Conservation (phyloP, 345 rosid species). For the Litchi chinensis region DNA sequence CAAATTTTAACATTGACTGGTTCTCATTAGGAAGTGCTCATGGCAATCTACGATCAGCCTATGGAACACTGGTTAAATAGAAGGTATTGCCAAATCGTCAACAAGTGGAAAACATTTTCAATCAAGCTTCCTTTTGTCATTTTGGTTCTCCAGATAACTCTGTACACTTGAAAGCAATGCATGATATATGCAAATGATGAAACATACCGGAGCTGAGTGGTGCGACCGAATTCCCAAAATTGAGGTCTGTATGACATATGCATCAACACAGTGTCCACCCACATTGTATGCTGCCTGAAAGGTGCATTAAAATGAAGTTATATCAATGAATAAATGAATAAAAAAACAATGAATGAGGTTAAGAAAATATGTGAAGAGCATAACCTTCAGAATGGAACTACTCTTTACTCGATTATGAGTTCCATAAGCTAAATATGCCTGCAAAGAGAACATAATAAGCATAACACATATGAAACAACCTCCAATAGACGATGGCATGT, state of each 20-base stretch:
- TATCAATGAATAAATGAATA: background rate
- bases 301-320: slow-evolving; percentile 5
- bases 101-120: background rate
- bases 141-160: background rate
- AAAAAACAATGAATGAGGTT: background rate
- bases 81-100: no score
- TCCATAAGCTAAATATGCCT: slow-evolving; percentile 91
- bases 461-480: background rate
- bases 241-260: slow-evolving; percentile 62
- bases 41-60: no score
- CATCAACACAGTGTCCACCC: slow-evolving; percentile 69
- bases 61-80: no score
- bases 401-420: slow-evolving; percentile 47
- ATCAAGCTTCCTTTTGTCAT: background rate
- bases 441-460: slow-evolving; percentile 31
- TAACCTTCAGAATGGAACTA: slow-evolving; percentile 63
- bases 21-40: background rate
- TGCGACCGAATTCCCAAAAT: slow-evolving; percentile 75
- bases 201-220: slow-evolving; percentile 61
- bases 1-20: background rate
- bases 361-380: background rate
- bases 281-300: slow-evolving; percentile 78
- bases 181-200: slow-evolving; percentile 3
- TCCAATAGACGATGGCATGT: background rate
- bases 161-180: background rate